Evolutionary conservation across 805 yeast genomes (phyloP), one percentile per base, ranked within the genome.

Genomic region (Saturnispora galanensis): DNA sequence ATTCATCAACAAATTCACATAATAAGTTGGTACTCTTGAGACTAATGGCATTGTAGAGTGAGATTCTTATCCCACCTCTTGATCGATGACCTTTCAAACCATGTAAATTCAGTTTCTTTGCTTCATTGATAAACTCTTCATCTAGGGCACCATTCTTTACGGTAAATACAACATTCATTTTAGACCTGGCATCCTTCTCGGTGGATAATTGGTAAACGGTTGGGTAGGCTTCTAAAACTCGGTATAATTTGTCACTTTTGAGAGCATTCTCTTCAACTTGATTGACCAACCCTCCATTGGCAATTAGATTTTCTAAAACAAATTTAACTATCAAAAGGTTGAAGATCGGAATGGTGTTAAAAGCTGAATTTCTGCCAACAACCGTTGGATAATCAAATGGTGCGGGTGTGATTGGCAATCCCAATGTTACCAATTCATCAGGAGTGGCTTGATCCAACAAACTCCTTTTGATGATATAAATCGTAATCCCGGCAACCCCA

Each of bases 21-120:
- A 87, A 68, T 46, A 67, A 54, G 49, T 76, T 66, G 28, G 78
- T 81, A 55, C 85, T 76, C 16, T 73, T 70, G 40, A 76, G 66
- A 4, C 79, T 62, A 42, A 93, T 84, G 12, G 97, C 96, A 58
- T 93, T 90, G 64, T 90, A 89, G 44, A 88, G 68, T 11, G 97
- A 88, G 12, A 94, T 88, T 64, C 98, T 81, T 65, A 93, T 83
- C 28, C 98, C 98, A 42, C 97, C 97, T 36, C 93, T 97, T 4
- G 96, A 86, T 62, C 97, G 77, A 65, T 90, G 97, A 35, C 98
- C 97, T 66, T 88, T 85, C 57, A 90, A 72, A 6, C 97, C 97
- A 5, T 79, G 68, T 50, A 93, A 70, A 1, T 76, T 72, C 26
- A 62, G 73, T 18, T 68, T 72, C 35, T 52, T 61, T 3, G 97